These are phyloP conservation scores for Podila horticola DNA, from an alignment of 192 early-diverging fungal genomes.

Conservation along the genomic window DNA sequence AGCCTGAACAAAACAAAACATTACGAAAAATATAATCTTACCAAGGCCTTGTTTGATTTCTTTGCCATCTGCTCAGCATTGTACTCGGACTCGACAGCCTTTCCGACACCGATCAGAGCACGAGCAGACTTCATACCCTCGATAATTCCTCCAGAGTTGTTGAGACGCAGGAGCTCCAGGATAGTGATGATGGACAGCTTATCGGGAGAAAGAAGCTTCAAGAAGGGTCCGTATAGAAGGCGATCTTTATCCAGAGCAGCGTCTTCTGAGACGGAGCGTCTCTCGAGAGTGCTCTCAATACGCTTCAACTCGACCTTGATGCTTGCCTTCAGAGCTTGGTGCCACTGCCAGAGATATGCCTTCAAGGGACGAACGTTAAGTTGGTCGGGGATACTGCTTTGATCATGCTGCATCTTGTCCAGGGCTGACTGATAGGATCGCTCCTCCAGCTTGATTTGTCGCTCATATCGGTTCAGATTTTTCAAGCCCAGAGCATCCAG, in stretches of 20 bases:
- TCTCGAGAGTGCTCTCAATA: slow-evolving; percentile 52
- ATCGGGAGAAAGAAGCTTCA: slow-evolving; percentile 71
- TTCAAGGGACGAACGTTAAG: slow-evolving; percentile 67
- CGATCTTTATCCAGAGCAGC: slow-evolving; percentile 62
- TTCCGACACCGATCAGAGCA: slow-evolving; percentile 72
- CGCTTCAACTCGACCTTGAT: slow-evolving; percentile 76
- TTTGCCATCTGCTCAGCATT: slow-evolving; percentile 80
- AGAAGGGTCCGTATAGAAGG: slow-evolving; percentile 67
- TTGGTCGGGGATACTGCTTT: slow-evolving; percentile 64
- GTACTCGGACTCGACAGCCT: slow-evolving; percentile 85
- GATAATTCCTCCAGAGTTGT: slow-evolving; percentile 57
- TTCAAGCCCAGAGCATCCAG: slow-evolving; percentile 66
- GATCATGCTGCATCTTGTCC: slow-evolving; percentile 67
- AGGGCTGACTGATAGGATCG: slow-evolving; percentile 81
- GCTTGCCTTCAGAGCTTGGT: slow-evolving; percentile 70
- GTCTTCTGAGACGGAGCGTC: slow-evolving; percentile 16
- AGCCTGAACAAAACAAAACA: background rate
- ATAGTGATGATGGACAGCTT: slow-evolving; percentile 89
- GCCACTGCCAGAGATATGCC: slow-evolving; percentile 77
- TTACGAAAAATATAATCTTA: slow-evolving; percentile 25
- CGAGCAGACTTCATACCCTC: slow-evolving; percentile 68
- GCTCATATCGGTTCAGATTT: slow-evolving; percentile 70
- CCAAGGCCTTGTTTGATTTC: slow-evolving; percentile 68
- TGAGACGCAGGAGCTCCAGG: slow-evolving; percentile 77
- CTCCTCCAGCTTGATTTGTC: slow-evolving; percentile 86